Conservation (phyloP, 768 basidiomycete genomes). For the Suillus americanus region DNA sequence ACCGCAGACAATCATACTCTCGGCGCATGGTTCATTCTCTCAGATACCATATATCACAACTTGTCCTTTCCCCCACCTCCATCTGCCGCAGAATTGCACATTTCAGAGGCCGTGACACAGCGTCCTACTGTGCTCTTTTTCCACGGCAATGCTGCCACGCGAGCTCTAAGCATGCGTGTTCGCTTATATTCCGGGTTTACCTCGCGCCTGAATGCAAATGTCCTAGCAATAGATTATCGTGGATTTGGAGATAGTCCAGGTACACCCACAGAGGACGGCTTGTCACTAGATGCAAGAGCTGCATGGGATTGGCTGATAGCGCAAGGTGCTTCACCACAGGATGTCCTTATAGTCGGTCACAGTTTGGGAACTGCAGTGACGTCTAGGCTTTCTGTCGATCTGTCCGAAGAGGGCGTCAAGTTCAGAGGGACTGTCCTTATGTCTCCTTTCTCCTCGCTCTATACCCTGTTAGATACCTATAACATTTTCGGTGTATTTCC, state of each 20-base stretch:
- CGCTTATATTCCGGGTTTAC: conserved; percentile 66
- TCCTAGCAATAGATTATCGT: conserved; percentile 87
- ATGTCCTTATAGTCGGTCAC: conserved; percentile 80
- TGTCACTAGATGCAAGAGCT: conserved; percentile 69
- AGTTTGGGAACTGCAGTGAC: conserved; percentile 87
- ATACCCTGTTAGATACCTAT: conserved; percentile 66
- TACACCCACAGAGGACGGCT: conserved; percentile 70
- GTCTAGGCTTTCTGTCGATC: conserved; percentile 45
- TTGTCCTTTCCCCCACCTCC: conserved; percentile 40
- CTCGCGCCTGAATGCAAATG: conserved; percentile 66
- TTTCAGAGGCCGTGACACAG: conserved; percentile 52
- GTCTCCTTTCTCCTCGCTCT: conserved; percentile 58
- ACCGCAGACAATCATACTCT: conserved; percentile 78
- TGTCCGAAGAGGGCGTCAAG: conserved; percentile 42
- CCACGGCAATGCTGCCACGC: conserved; percentile 87
- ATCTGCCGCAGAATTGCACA: conserved; percentile 37
- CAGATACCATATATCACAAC: conserved; percentile 61
- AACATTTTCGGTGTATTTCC: conserved; percentile 66
- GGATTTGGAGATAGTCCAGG: conserved; percentile 90
- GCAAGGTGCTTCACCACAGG: conserved; percentile 53
- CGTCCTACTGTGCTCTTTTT: conserved; percentile 86
- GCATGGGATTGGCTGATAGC: conserved; percentile 77
- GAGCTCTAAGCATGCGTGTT: conserved; percentile 68
- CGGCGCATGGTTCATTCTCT: conserved; percentile 85
- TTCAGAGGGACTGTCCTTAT: conserved; percentile 52